Percentiles rank a stretch among this genome's conserved stretches.
phyloP scores from a whole-genome alignment of 345 rosid species.

The Eucalyptus marginata region DNA sequence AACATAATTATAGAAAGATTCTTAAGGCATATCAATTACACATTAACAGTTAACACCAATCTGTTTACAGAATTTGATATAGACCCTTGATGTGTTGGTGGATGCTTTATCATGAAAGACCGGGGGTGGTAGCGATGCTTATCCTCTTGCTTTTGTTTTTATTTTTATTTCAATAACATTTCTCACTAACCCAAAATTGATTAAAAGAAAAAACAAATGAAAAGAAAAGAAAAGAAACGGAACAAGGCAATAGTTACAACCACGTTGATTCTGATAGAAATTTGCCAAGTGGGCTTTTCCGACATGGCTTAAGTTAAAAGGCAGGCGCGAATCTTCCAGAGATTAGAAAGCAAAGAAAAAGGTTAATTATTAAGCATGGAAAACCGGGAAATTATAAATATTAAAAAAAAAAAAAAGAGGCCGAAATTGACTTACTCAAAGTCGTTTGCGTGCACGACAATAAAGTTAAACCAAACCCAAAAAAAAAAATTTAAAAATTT shows the following conservation, averaged over 20 bases:
- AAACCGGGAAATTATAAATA: too few species aligned
- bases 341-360: neutral
- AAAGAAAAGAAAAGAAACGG: neutral
- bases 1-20: too few species aligned
- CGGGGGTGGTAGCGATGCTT: neutral
- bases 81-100: neutral
- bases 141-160: neutral
- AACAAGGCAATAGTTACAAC: neutral
- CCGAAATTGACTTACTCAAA: neutral
- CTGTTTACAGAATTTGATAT: neutral
- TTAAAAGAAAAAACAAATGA: too few species aligned
- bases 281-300: neutral
- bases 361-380: neutral
- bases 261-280: neutral
- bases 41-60: too few species aligned
- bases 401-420: neutral
- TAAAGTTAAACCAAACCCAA: neutral
- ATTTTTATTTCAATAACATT: neutral
- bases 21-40: too few species aligned
- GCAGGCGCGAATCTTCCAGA: neutral
- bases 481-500: too few species aligned
- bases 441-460: neutral
- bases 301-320: neutral
- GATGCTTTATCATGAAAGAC: neutral
- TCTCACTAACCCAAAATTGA: neutral